phyloP scores from a whole-genome alignment of 2,329 filamentous ascomycete species.

The Westerdykella ornata region DNA sequence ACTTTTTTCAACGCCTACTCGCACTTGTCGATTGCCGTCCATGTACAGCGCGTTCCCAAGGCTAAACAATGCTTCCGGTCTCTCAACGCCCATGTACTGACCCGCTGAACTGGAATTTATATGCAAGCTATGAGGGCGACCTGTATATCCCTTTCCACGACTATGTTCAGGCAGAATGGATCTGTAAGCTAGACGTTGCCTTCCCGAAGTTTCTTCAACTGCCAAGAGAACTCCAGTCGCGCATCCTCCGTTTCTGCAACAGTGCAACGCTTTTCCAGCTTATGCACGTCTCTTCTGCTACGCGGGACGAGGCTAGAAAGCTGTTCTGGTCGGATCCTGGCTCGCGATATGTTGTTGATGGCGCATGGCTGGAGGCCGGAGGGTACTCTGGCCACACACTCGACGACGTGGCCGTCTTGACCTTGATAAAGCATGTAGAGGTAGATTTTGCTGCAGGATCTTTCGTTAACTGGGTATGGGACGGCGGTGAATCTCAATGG shows the following conservation, averaged over 20 bases:
- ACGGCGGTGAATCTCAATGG: background rate
- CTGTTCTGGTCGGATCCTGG: conserved; percentile 4
- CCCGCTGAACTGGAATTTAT: conserved; percentile 1
- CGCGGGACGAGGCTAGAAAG: conserved; percentile 2
- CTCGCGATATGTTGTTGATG: conserved; percentile 1
- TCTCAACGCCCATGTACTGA: conserved; percentile 1
- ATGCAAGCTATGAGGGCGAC: conserved; percentile 1
- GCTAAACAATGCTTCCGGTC: too few species aligned
- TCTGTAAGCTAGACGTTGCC: too few species aligned
- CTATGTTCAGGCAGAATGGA: background rate
- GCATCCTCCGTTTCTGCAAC: conserved; percentile 2
- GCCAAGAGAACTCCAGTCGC: conserved; percentile 2
- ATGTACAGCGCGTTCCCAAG: too few species aligned
- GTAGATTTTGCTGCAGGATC: background rate
- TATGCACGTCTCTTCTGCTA: conserved; percentile 2
- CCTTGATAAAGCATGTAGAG: conserved; percentile 1
- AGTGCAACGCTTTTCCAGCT: conserved; percentile 3
- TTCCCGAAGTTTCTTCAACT: background rate
- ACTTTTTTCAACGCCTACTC: too few species aligned
- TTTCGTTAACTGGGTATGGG: background rate
- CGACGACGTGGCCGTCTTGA: background rate
- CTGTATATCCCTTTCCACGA: conserved; percentile 2
- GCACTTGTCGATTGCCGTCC: too few species aligned
- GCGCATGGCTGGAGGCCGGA: conserved; percentile 1
- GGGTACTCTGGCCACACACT: conserved; percentile 2